phyloP scores from a whole-genome alignment of 129 eudicot species.

The Ambrosia artemisiifolia region DNA sequence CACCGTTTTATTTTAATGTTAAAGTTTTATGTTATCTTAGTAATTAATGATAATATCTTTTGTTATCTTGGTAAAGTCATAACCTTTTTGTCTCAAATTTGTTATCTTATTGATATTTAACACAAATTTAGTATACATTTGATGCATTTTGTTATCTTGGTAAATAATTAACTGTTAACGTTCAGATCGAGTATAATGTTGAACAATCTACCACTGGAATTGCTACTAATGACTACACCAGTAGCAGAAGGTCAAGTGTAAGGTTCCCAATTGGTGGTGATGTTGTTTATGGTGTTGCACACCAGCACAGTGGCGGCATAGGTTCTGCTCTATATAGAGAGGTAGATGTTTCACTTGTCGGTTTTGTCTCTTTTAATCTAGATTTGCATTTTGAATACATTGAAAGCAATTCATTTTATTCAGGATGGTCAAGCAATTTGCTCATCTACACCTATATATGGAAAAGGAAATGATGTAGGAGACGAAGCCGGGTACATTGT shows the following conservation, averaged over 20 bases:
- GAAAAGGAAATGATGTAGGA: constrained; percentile 62
- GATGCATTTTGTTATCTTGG: constrained; percentile 19
- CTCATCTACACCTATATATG: constrained; percentile 58
- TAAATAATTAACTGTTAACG: neutral
- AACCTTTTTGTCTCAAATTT: no score
- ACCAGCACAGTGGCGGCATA: constrained; percentile 65
- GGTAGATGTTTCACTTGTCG: constrained; percentile 28
- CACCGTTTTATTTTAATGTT: neutral
- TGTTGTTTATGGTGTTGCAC: constrained; percentile 75
- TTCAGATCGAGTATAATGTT: constrained; percentile 49
- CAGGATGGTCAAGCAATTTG: constrained; percentile 71
- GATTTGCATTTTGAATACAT: neutral
- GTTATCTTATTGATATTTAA: no score
- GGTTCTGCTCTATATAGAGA: constrained; percentile 60
- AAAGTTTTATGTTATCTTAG: neutral
- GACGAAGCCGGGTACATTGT: constrained; percentile 77
- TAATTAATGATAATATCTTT: neutral
- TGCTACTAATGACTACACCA: constrained; percentile 34
- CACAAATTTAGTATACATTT: no score
- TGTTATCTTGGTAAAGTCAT: constrained; percentile 22
- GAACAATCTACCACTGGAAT: constrained; percentile 33
- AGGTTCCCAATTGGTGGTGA: constrained; percentile 57
- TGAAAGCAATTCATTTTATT: neutral
- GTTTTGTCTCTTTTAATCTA: neutral
- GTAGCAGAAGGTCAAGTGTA: constrained; percentile 33